These are phyloP conservation scores for Solanum medicagineum DNA, from an alignment of 257 asterid species.

Conservation along the genomic window DNA sequence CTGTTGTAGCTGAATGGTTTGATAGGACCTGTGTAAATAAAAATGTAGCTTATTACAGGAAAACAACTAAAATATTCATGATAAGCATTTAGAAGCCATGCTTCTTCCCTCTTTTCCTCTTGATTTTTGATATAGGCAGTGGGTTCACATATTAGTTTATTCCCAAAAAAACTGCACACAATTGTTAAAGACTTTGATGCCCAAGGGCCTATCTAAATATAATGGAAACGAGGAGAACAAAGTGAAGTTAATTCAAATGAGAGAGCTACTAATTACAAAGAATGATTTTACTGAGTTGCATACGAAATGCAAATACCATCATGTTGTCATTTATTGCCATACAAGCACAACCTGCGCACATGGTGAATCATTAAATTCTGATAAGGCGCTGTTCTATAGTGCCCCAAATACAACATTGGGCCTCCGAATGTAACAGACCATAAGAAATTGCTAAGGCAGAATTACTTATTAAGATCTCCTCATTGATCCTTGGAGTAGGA, in stretches of 20 bases:
- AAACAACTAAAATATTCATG: neutral
- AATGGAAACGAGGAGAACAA: no score
- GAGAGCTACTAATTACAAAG: no score
- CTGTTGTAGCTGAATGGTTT: conserved; percentile 15
- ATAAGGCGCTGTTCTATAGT: no score
- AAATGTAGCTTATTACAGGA: neutral
- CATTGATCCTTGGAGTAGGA: neutral
- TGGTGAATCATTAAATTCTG: no score
- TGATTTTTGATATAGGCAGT: neutral
- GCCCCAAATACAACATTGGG: no score
- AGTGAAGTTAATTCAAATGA: no score
- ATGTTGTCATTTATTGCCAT: no score
- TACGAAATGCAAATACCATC: no score
- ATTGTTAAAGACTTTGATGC: no score
- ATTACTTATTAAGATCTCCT: neutral
- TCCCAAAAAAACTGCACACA: neutral
- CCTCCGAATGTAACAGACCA: neutral
- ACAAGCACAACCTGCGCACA: no score
- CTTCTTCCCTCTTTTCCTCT: neutral
- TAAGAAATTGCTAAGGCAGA: neutral
- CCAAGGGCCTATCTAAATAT: no score
- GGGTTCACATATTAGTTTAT: neutral
- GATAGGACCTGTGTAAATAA: conserved; percentile 13
- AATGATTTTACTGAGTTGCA: no score
- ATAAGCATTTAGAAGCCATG: neutral